Evolutionary conservation across 73 alveolate species (phyloP).

Genomic region (Paramecium pentaurelia): DNA sequence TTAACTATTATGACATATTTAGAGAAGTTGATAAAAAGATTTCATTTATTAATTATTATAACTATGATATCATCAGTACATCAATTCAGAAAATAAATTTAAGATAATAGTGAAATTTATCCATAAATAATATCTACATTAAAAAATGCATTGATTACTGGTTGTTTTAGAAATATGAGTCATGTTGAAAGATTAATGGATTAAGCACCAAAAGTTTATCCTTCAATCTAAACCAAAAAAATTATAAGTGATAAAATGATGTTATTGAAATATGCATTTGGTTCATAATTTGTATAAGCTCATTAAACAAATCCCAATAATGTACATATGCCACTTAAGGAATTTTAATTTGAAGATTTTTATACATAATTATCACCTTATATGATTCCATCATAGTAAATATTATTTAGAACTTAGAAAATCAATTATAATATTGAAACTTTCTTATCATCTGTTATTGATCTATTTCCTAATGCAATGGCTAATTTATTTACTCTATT

Average conservation of each 20-base stretch:
- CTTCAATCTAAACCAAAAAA: not conserved
- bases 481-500: not conserved
- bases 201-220: slow-evolving; percentile 27
- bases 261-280: not conserved
- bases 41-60: not conserved
- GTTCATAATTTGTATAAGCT: not conserved
- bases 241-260: not conserved
- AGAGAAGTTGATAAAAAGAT: not conserved
- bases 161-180: not conserved
- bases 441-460: not conserved
- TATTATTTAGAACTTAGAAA: not conserved
- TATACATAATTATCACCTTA: not conserved
- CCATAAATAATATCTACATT: not conserved
- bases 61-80: not conserved
- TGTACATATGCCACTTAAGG: not conserved
- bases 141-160: not conserved
- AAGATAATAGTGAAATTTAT: not conserved
- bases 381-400: slow-evolving; percentile 12
- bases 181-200: not conserved
- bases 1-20: not conserved
- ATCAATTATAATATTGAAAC: not conserved
- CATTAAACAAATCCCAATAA: slow-evolving; percentile 12
- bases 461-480: not conserved
- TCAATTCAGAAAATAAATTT: not conserved
- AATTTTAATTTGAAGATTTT: not conserved